phyloP scores from a whole-genome alignment of 305 asterid genomes.

The Galium porrigens region DNA sequence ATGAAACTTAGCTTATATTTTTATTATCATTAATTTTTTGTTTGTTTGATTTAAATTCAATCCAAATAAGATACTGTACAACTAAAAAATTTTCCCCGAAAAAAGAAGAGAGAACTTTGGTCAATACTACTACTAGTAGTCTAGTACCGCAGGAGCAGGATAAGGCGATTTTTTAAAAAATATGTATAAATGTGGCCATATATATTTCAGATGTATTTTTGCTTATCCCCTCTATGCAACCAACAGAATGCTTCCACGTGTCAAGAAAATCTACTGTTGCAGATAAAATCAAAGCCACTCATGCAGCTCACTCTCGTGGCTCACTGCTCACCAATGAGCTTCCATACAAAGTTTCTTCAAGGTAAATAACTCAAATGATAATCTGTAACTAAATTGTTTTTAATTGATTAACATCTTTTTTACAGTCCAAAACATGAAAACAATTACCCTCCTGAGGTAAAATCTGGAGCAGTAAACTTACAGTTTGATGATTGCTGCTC shows the following conservation, averaged over 20 bases:
- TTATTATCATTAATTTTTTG: too few species aligned
- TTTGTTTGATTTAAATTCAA: too few species aligned
- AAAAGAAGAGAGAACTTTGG: too few species aligned
- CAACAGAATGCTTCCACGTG: slow-evolving; percentile 16
- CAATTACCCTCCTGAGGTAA: background rate
- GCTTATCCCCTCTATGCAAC: slow-evolving; percentile 6
- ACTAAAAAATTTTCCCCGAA: too few species aligned
- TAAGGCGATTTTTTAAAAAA: too few species aligned
- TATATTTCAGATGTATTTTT: background rate
- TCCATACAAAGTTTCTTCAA: background rate
- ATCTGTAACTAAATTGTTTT: background rate
- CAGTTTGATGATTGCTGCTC: background rate
- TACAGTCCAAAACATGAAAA: background rate
- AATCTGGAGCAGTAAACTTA: background rate
- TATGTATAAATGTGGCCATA: background rate
- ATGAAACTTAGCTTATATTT: too few species aligned
- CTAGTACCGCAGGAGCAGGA: too few species aligned
- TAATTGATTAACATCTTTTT: background rate
- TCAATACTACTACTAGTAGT: too few species aligned
- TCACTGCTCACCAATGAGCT: background rate
- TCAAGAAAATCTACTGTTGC: slow-evolving; percentile 12
- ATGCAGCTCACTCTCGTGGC: slow-evolving; percentile 12
- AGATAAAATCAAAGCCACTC: slow-evolving; percentile 14
- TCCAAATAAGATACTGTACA: too few species aligned
- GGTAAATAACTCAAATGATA: background rate